Base-by-base conservation (phyloP, 2,329 filamentous ascomycete genomes). In the Graphium sp. region DNA sequence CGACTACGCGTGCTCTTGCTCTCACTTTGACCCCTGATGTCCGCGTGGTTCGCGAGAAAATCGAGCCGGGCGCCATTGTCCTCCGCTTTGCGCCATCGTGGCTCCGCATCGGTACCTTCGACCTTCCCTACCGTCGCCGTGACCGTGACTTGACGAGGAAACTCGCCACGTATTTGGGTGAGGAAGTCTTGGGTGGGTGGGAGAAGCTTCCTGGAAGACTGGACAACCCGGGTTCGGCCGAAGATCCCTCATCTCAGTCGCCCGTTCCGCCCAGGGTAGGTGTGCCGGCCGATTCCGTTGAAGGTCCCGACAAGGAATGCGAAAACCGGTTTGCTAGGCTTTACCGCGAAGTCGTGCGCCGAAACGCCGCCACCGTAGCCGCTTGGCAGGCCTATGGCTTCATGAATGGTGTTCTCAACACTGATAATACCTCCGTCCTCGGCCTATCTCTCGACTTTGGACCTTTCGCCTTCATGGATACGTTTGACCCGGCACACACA, bases 341-440 rank as follows among this genome's bases (percentile, higher is more conserved):
- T 1, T 98, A 91, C 49, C 74, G 89, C 20, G 84, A 92, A 43
- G 74, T 98, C 32, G 74, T 74, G 4, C 72, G 83, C 23, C 70
- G 81, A 18, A 98, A 94, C 45, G 89, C 89, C 2, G 62, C 66
- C 33, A 91, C 80, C 0, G 85, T 95, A 2, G 89, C 89, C 8
- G 69, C 77, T 39, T 95, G 89, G 87, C 91, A 98, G 56, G 84
- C 83, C 0, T 95, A 95, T 44, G 89, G 83, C n/a, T 98, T 98
- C 56, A 95, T 92, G 66, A 98, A 98, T 43, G 89, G 89, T 25
- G 89, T 98, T 4, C 60, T 98, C 33, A 98, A 98, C 52, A 95
- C 89, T 0, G 89, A 98, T 47, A 98, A 98, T 49, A 98, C 89
- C 0, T 93, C 84, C 0, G 66, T 98, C 28, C 74, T 74, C 31